A percentile compares a stretch with the other conserved stretches of the same genome.
phyloP scores from a whole-genome alignment of 2,329 filamentous ascomycete genomes.

The Neonectria neomacrospora region DNA sequence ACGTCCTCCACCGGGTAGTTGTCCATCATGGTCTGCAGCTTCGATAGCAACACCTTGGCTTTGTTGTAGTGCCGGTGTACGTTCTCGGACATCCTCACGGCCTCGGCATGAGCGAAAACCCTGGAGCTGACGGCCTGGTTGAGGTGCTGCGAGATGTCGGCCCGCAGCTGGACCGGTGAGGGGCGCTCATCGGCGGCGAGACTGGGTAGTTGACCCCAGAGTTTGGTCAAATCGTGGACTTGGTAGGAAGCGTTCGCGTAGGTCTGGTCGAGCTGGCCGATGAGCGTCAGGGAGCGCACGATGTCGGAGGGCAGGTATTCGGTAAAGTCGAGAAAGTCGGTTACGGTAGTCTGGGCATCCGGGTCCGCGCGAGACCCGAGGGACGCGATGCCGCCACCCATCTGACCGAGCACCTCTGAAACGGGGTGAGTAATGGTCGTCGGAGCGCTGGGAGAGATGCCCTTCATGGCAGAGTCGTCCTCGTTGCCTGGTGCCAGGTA shows the following conservation, averaged over 20 bases:
- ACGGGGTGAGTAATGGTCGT: constrained; percentile 43
- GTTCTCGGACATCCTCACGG: constrained; percentile 71
- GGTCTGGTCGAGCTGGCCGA: constrained; percentile 70
- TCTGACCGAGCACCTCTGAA: constrained; percentile 43
- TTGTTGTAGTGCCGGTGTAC: constrained; percentile 71
- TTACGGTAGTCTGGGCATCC: constrained; percentile 75
- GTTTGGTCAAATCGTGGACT: constrained; percentile 66
- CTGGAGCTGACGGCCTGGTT: constrained; percentile 66
- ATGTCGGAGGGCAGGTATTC: constrained; percentile 77
- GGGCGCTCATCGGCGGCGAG: constrained; percentile 60
- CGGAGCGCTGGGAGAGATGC: constrained; percentile 44
- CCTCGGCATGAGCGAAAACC: constrained; percentile 69
- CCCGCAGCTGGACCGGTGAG: constrained; percentile 63
- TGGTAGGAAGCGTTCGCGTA: constrained; percentile 66
- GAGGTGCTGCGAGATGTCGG: constrained; percentile 69
- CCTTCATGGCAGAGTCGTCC: constrained; percentile 40
- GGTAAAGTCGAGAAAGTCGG: constrained; percentile 76
- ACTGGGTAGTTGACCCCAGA: constrained; percentile 66
- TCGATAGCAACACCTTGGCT: constrained; percentile 67
- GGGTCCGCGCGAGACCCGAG: constrained; percentile 68
- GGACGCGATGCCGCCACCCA: constrained; percentile 49
- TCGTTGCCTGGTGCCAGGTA: constrained; percentile 34
- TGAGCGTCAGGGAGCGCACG: constrained; percentile 71
- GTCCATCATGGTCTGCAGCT: constrained; percentile 69
- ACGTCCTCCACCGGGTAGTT: constrained; percentile 67